Base-by-base conservation (phyloP, 148 eudicot species). In the Linanthus parryae region DNA sequence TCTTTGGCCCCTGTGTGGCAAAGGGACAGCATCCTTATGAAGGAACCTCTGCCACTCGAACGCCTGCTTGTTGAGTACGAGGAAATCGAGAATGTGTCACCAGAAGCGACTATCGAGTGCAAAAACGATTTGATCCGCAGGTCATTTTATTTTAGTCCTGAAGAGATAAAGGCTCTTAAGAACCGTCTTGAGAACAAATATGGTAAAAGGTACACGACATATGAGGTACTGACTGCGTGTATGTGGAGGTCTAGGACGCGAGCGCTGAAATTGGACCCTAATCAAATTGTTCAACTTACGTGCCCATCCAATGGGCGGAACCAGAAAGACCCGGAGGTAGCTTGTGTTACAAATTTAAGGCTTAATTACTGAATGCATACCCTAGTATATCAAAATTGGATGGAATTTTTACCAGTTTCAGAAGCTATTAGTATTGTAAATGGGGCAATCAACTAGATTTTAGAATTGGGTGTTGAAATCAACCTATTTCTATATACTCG, bases 221-320 rank as follows among this genome's bases (percentile, higher is more conserved):
- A 5, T 5, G 35, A 31, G 5, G 5, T 31, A 31, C 7, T 31
- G 11, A 31, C 11, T 5, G 35, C 35, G 5, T 31, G 35, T 31
- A 5, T 31, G 11, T 31, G 35, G 35, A 31, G 35, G 11, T 70
- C 73, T 11, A 72, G 78, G 9, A 70, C 79, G 27, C 56, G 51
- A 3, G 75, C 82, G 14, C 61, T 77, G 13, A 37, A 57, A 23
- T 62, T 61, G 0, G 62, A 58, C 44, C 75, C 78, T 0, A 48
- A 69, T 33, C 70, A 69, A 55, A 30, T 54, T 7, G 70, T 73
- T 26, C 57, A 68, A 23, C 42, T 77, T 15, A 42, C 56, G 5
- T 65, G 54, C 57, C 33, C 59, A 0, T 50, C 65, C 18, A 62
- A 55, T 20, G 43, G 52, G 8, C 68, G 81, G 2, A 19, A 59